Conservation (phyloP, 2,329 filamentous ascomycete species). For the Sphaceloma murrayae region DNA sequence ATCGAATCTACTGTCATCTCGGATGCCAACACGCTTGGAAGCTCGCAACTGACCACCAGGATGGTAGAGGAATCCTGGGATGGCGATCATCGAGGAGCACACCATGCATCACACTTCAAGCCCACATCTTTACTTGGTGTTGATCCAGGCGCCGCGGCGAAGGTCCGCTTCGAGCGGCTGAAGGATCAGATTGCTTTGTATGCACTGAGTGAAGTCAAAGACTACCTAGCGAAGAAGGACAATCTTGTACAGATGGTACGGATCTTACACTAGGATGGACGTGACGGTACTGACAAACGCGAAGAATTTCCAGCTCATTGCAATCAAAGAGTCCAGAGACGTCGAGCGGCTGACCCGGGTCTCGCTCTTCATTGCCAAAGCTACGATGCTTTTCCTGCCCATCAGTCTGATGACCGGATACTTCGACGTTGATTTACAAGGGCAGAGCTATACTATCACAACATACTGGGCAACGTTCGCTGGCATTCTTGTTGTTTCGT, state of each 20-base stretch:
- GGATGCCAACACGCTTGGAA: conserved; percentile 34
- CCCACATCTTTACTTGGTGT: conserved; percentile 36
- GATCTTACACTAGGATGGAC: conserved; percentile 21
- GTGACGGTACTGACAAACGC: conserved; percentile 18
- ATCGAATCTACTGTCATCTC: conserved; percentile 38
- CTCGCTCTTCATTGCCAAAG: conserved; percentile 63
- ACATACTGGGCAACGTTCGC: conserved; percentile 62
- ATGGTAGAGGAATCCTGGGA: conserved; percentile 19
- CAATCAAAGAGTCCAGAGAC: conserved; percentile 62
- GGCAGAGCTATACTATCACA: conserved; percentile 50
- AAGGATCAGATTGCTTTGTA: conserved; percentile 51
- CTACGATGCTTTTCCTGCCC: conserved; percentile 65
- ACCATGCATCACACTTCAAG: background rate
- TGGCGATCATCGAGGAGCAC: background rate
- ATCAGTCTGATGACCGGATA: conserved; percentile 67
- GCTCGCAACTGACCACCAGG: conserved; percentile 31
- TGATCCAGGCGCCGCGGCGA: conserved; percentile 40
- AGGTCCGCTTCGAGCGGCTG: conserved; percentile 50
- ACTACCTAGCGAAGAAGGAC: conserved; percentile 60
- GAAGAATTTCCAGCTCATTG: conserved; percentile 68
- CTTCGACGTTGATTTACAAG: conserved; percentile 57
- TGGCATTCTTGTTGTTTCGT: conserved; percentile 51
- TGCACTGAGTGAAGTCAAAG: conserved; percentile 52
- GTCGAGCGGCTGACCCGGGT: conserved; percentile 63
- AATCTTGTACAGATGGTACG: conserved; percentile 59